phyloP scores from a whole-genome alignment of 176 grass and related monocot genomes.

The Pontederia crassipes region DNA sequence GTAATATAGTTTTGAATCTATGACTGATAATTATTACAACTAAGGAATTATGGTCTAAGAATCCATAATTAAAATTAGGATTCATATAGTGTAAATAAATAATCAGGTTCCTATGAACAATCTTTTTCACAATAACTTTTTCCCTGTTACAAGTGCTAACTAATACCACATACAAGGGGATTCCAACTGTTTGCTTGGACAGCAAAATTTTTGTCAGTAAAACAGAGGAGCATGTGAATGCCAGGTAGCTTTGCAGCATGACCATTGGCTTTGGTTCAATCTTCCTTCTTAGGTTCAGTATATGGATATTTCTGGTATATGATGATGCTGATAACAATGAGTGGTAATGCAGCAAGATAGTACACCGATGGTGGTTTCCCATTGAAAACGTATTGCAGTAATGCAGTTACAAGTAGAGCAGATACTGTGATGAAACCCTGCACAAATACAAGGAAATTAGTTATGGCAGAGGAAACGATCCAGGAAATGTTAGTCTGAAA shows the following conservation, averaged over 20 bases:
- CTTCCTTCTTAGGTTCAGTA: slow-evolving; percentile 75
- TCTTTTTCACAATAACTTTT: too few relatives aligned
- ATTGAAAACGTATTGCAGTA: slow-evolving; percentile 74
- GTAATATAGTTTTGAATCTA: too few relatives aligned
- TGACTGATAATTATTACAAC: too few relatives aligned
- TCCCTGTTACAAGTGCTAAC: too few relatives aligned
- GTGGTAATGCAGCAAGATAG: slow-evolving; percentile 61
- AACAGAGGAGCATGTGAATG: not conserved
- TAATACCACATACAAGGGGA: too few relatives aligned
- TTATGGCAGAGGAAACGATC: too few relatives aligned
- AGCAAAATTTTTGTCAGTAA: not conserved
- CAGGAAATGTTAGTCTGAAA: too few relatives aligned
- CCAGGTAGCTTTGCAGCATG: not conserved
- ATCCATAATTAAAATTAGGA: too few relatives aligned
- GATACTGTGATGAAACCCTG: slow-evolving; percentile 97
- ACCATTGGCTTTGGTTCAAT: slow-evolving; percentile 9
- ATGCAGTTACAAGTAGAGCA: slow-evolving; percentile 80
- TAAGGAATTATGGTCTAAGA: too few relatives aligned
- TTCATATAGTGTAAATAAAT: too few relatives aligned
- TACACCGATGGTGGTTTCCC: slow-evolving; percentile 70
- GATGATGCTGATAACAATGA: slow-evolving; percentile 78
- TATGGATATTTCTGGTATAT: slow-evolving; percentile 98
- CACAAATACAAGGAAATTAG: slow-evolving; percentile 21
- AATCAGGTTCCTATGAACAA: too few relatives aligned
- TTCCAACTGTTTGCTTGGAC: too few relatives aligned